Conservation (phyloP, 768 basidiomycete genomes). For the Dioszegia crocea region DNA sequence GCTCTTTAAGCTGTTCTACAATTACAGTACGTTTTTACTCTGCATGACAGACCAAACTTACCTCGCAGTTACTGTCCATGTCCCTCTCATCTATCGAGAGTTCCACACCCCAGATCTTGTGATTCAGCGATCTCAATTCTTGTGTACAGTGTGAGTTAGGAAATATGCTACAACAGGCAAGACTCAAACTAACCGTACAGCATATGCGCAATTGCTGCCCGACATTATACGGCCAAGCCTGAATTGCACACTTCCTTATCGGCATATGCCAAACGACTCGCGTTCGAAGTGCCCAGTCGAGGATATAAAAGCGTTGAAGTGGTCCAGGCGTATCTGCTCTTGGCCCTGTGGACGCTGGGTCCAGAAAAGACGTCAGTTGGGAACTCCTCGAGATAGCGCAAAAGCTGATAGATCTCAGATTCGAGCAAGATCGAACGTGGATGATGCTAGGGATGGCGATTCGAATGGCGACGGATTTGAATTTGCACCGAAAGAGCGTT, state of each 20-base stretch:
- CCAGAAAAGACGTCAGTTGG: slow-evolving; percentile 69
- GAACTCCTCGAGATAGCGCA: not conserved
- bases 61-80: slow-evolving; percentile 55
- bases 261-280: slow-evolving; percentile 71
- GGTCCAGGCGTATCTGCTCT: slow-evolving; percentile 87
- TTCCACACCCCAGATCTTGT: slow-evolving; percentile 93
- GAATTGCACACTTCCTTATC: slow-evolving; percentile 72
- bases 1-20: slow-evolving; percentile 69
- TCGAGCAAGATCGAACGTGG: slow-evolving; percentile 96
- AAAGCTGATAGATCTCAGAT: slow-evolving; percentile 48
- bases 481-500: slow-evolving; percentile 79
- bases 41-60: slow-evolving; percentile 58
- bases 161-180: slow-evolving; percentile 41
- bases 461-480: slow-evolving; percentile 90
- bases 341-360: slow-evolving; percentile 84
- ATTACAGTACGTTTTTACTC: slow-evolving; percentile 55
- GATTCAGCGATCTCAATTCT: slow-evolving; percentile 88
- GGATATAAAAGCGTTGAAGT: slow-evolving; percentile 71
- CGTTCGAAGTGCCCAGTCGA: slow-evolving; percentile 57
- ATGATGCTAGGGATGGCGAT: slow-evolving; percentile 65
- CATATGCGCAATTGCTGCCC: slow-evolving; percentile 86
- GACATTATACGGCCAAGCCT: slow-evolving; percentile 75
- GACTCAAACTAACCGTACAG: slow-evolving; percentile 53
- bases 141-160: slow-evolving; percentile 72
- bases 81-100: slow-evolving; percentile 72